These are phyloP conservation scores for Chalciporus chontae DNA, from an alignment of 768 basidiomycete genomes.

Conservation along the genomic window DNA sequence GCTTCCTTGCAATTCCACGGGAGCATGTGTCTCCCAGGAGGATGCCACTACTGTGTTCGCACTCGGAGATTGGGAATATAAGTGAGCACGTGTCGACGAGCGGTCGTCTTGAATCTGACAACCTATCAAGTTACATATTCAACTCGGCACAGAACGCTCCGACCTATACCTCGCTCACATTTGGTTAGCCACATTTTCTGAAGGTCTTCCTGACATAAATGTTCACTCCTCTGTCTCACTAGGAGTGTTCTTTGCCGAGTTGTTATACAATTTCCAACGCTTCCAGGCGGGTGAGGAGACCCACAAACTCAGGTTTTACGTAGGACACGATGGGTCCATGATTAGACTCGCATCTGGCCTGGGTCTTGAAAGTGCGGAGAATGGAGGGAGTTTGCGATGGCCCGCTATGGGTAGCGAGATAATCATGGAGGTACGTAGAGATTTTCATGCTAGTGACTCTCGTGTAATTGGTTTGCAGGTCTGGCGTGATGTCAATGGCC, in stretches of 20 bases:
- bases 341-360: constrained; percentile 38
- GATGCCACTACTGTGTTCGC: constrained; percentile 52
- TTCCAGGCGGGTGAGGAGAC: constrained; percentile 33
- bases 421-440: constrained; percentile 39
- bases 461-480: constrained; percentile 29
- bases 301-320: constrained; percentile 38
- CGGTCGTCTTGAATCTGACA: not conserved
- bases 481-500: constrained; percentile 29
- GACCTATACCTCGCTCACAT: constrained; percentile 32
- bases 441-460: not conserved
- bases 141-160: constrained; percentile 43
- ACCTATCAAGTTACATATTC: constrained; percentile 39
- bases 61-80: constrained; percentile 55
- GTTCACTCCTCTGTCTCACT: not conserved
- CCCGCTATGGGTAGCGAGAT: constrained; percentile 47
- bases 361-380: constrained; percentile 33
- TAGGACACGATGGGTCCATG: constrained; percentile 50
- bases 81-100: constrained; percentile 25
- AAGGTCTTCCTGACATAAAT: constrained; percentile 1
- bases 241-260: constrained; percentile 47
- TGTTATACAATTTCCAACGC: constrained; percentile 37
- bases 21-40: constrained; percentile 38
- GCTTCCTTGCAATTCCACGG: constrained; percentile 42
- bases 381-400: constrained; percentile 36
- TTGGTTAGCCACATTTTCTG: not conserved